These are phyloP conservation scores for Stevia rebaudiana DNA, from an alignment of 140 eudicot species.

Conservation along the genomic window DNA sequence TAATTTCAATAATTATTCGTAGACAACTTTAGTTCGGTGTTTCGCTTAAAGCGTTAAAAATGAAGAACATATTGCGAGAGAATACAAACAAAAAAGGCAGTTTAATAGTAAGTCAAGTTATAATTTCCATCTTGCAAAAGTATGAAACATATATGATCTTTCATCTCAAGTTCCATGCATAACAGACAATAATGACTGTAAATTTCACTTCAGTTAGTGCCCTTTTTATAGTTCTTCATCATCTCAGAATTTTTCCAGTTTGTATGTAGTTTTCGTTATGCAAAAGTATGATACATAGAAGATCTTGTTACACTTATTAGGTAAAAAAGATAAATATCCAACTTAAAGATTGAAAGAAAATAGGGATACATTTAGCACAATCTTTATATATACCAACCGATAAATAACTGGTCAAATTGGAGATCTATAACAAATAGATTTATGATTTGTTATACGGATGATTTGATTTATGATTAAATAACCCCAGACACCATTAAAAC, in stretches of 20 bases:
- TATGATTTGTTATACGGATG: too few relatives aligned
- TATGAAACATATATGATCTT: not conserved
- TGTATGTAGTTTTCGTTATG: not conserved
- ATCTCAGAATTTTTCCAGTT: not conserved
- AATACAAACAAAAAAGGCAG: not conserved
- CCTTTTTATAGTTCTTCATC: not conserved
- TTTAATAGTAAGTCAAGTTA: not conserved
- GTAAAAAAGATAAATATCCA: constrained; percentile 6
- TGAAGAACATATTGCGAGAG: too few relatives aligned
- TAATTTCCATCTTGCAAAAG: not conserved
- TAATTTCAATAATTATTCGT: not conserved
- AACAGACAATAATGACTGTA: not conserved
- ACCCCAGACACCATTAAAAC: too few relatives aligned
- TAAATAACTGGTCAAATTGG: too few relatives aligned
- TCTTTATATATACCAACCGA: too few relatives aligned
- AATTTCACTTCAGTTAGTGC: not conserved
- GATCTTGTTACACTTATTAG: not conserved
- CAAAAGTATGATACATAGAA: not conserved
- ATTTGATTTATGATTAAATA: too few relatives aligned
- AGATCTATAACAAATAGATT: too few relatives aligned
- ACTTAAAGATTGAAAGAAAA: not conserved
- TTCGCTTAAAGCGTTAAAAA: too few relatives aligned
- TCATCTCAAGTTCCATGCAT: not conserved
- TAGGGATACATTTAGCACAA: not conserved
- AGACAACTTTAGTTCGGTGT: too few relatives aligned